Conservation (phyloP, 768 basidiomycete species). For the Boletus vermiculosoides region DNA sequence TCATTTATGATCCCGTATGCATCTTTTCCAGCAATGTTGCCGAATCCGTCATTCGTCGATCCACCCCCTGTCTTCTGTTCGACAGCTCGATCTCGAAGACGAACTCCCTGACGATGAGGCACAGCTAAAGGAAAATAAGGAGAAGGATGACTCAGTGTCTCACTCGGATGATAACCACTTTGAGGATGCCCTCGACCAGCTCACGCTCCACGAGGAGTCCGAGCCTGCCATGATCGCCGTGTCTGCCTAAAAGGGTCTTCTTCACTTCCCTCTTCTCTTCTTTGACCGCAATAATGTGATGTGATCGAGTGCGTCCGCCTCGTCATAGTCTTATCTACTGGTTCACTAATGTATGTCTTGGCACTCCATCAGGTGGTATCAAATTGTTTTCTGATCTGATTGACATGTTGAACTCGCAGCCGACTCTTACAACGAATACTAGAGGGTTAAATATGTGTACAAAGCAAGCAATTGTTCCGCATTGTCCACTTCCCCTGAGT, state of each 20-base stretch:
- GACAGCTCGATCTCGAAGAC: slow-evolving; percentile 82
- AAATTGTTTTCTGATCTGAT: not conserved
- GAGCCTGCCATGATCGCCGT: slow-evolving; percentile 11
- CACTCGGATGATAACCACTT: slow-evolving; percentile 49
- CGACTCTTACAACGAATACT: not conserved
- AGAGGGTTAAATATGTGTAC: not conserved
- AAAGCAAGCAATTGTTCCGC: not conserved
- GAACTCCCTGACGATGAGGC: slow-evolving; percentile 56
- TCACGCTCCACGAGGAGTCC: slow-evolving; percentile 33
- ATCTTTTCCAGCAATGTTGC: not conserved
- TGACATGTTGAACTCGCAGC: not conserved
- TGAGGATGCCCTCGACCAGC: slow-evolving; percentile 66
- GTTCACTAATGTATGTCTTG: not conserved
- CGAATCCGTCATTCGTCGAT: slow-evolving; percentile 6
- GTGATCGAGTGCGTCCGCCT: slow-evolving; percentile 2
- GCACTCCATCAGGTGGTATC: not conserved
- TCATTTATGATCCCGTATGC: slow-evolving; percentile 93
- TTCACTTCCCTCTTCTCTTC: not conserved
- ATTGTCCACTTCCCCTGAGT: not conserved
- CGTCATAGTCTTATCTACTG: not conserved
- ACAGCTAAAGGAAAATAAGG: slow-evolving; percentile 28
- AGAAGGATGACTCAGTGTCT: slow-evolving; percentile 36
- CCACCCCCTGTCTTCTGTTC: not conserved
- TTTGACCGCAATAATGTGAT: not conserved
- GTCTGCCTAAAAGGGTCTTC: slow-evolving; percentile 14